Evolutionary conservation across 2,329 filamentous ascomycete genomes (phyloP).

Genomic region (Alternaria longipes): DNA sequence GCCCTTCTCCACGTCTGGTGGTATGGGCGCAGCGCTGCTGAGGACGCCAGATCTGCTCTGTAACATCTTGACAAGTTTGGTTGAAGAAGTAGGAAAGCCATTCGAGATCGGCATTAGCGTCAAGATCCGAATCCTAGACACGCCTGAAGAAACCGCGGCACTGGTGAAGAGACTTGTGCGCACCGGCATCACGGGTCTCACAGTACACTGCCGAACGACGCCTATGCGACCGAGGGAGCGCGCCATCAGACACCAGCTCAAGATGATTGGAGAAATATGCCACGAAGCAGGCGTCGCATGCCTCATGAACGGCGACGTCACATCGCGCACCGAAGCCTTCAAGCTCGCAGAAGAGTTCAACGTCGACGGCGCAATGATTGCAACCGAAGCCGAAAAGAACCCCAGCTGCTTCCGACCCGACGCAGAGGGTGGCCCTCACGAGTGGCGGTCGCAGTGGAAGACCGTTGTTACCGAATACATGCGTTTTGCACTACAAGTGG

Average conservation of each 20-base stretch:
- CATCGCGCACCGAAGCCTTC: conserved; percentile 74
- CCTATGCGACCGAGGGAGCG: conserved; percentile 92
- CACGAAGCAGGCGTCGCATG: conserved; percentile 87
- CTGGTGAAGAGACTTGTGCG: conserved; percentile 80
- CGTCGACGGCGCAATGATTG: conserved; percentile 98
- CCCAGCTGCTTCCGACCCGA: conserved; percentile 81
- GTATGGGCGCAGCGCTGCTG: conserved; percentile 94
- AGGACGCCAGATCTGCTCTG: conserved; percentile 84
- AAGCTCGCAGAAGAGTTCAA: conserved; percentile 78
- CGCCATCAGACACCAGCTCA: conserved; percentile 84
- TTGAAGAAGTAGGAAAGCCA: conserved; percentile 77
- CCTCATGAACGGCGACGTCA: conserved; percentile 94
- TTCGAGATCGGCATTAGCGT: conserved; percentile 94
- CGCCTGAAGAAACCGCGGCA: conserved; percentile 75
- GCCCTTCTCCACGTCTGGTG: conserved; percentile 89
- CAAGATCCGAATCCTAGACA: conserved; percentile 90
- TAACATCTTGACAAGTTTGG: conserved; percentile 83
- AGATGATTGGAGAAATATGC: conserved; percentile 84
- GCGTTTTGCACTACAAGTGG: conserved; percentile 73
- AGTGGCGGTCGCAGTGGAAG: conserved; percentile 71
- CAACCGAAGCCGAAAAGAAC: conserved; percentile 89
- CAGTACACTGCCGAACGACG: conserved; percentile 93
- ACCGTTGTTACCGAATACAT: conserved; percentile 82
- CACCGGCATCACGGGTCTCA: conserved; percentile 92
- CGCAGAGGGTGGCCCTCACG: conserved; percentile 69